Evolutionary conservation across 345 rosid species (phyloP).

Genomic region (Salix koriyanagi): DNA sequence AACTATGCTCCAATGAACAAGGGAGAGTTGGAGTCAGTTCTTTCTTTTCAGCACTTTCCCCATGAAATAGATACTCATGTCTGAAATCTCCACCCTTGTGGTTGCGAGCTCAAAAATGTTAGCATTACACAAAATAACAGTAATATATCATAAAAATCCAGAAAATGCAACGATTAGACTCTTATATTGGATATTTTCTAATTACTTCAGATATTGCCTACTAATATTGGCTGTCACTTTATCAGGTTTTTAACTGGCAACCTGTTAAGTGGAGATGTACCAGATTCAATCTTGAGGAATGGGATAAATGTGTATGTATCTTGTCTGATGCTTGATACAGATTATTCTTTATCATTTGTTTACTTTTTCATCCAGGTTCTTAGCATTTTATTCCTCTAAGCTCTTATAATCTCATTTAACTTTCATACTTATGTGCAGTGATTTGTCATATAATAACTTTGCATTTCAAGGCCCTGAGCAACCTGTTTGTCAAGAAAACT

Average conservation of each 20-base stretch:
- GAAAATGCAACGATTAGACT: background rate
- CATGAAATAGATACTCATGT: background rate
- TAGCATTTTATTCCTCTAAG: background rate
- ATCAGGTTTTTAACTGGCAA: conserved; percentile 38
- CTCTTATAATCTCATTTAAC: background rate
- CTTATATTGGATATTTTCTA: background rate
- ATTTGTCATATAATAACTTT: conserved; percentile 51
- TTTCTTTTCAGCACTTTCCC: background rate
- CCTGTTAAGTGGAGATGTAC: conserved; percentile 34
- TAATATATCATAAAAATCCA: background rate
- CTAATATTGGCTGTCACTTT: conserved; percentile 1
- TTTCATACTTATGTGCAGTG: conserved; percentile 34
- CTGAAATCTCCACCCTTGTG: background rate
- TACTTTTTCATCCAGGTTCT: background rate
- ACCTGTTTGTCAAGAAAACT: conserved; percentile 29
- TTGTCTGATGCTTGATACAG: conserved; percentile 13
- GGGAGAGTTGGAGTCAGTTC: background rate
- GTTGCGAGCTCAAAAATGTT: background rate
- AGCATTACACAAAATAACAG: background rate
- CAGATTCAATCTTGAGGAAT: conserved; percentile 31
- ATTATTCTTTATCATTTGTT: background rate
- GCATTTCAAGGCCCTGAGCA: conserved; percentile 30
- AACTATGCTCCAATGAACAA: background rate
- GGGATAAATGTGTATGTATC: conserved; percentile 36
- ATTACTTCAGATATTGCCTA: background rate